These are phyloP conservation scores for Termitomyces sp. DNA, from an alignment of 1,284 basidiomycete species.

Conservation along the genomic window DNA sequence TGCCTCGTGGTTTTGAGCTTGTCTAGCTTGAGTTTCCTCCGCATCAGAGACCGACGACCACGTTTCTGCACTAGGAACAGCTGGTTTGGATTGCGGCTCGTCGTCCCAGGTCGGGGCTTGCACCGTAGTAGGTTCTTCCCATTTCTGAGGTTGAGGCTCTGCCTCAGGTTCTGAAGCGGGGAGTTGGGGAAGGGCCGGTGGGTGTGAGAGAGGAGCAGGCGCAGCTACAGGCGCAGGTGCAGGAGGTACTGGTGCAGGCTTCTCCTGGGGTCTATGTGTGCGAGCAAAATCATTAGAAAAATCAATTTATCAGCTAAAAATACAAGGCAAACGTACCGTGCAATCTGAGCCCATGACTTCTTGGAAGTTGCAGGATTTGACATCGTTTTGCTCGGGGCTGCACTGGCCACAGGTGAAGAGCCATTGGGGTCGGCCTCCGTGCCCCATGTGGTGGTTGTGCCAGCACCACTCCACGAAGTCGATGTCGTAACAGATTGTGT, in stretches of 20 bases:
- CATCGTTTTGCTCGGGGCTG: constrained; percentile 19
- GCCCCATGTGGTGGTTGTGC: constrained; percentile 23
- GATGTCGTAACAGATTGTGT: constrained; percentile 25
- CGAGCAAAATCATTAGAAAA: not conserved
- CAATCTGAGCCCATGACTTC: constrained; percentile 77
- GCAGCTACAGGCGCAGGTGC: constrained; percentile 16
- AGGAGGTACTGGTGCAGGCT: constrained; percentile 37
- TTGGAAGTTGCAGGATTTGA: constrained; percentile 68
- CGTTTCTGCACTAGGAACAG: constrained; percentile 24
- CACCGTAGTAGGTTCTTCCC: constrained; percentile 74
- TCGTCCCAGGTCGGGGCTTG: constrained; percentile 73
- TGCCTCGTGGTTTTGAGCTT: constrained; percentile 23
- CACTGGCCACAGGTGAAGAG: constrained; percentile 20
- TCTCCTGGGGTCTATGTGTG: constrained; percentile 46
- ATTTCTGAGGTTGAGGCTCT: constrained; percentile 35
- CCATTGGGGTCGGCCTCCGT: constrained; percentile 36
- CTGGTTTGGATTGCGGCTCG: constrained; percentile 46
- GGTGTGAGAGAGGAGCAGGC: constrained; percentile 13
- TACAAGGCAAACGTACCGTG: constrained; percentile 43
- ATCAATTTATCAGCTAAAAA: constrained; percentile 1
- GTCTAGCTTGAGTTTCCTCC: constrained; percentile 22
- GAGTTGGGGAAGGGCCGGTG: constrained; percentile 21
- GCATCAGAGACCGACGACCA: constrained; percentile 31
- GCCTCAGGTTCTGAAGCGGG: constrained; percentile 28
- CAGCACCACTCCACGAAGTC: constrained; percentile 31